phyloP scores from a whole-genome alignment of 2,329 filamentous ascomycete species.

The Onygenales sp. region DNA sequence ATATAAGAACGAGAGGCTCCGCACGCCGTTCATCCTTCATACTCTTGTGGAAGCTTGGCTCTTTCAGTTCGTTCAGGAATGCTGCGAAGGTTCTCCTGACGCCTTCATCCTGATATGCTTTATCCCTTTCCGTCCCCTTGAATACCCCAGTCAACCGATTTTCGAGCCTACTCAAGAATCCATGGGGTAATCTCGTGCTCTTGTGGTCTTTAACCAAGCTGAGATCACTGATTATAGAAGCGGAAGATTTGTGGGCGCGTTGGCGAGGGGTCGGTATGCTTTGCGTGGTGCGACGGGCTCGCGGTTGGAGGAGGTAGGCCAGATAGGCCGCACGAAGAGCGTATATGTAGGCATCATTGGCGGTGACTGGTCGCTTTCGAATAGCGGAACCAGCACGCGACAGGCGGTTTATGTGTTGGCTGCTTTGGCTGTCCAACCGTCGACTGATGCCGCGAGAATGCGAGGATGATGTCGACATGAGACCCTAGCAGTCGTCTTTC shows the following conservation, averaged over 20 bases:
- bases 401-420: constrained; percentile 33
- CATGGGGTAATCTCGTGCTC: constrained; percentile 61
- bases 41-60: constrained; percentile 74
- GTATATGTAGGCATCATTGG: constrained; percentile 82
- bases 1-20: constrained; percentile 88
- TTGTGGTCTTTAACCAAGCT: constrained; percentile 57
- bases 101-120: constrained; percentile 80
- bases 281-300: constrained; percentile 79
- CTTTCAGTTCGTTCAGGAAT: constrained; percentile 88
- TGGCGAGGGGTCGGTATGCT: constrained; percentile 60
- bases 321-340: constrained; percentile 86
- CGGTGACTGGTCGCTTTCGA: constrained; percentile 33
- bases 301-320: constrained; percentile 84
- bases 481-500: constrained; percentile 3
- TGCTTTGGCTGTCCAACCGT: constrained; percentile 33
- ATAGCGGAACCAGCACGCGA: constrained; percentile 34
- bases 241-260: constrained; percentile 60
- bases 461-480: constrained; percentile 39
- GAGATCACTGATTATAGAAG: constrained; percentile 77
- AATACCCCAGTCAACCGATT: constrained; percentile 75
- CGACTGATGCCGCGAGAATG: constrained; percentile 36
- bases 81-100: constrained; percentile 92
- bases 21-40: constrained; percentile 91
- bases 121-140: constrained; percentile 70
- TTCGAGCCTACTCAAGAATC: constrained; percentile 60